Percentiles rank a stretch among this genome's conserved stretches.
These are phyloP conservation scores for Astraeus odoratus DNA, from an alignment of 768 basidiomycete genomes.

Conservation along the genomic window DNA sequence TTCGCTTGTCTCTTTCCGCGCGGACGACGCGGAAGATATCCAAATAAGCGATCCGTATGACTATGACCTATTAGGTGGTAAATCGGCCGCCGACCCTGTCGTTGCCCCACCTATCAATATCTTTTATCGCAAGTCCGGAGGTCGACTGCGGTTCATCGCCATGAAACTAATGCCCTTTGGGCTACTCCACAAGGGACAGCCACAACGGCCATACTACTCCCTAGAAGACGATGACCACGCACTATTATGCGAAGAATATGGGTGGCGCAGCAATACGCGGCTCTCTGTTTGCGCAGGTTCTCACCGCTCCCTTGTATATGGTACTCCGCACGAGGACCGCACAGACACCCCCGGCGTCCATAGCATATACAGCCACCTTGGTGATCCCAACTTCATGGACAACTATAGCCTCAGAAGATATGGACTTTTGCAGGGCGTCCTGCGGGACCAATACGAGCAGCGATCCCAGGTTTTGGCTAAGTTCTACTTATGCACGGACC, in stretches of 20 bases:
- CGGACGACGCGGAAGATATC: conserved; percentile 28
- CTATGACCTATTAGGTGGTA: conserved; percentile 12
- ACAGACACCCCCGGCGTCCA: conserved; percentile 21
- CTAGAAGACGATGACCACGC: conserved; percentile 22
- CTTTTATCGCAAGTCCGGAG: conserved; percentile 26
- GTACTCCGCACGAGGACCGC: conserved; percentile 19
- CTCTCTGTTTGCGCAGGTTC: conserved; percentile 27
- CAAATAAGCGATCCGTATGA: conserved; percentile 27
- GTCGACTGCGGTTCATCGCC: conserved; percentile 24
- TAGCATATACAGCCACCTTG: conserved; percentile 30
- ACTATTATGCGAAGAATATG: conserved; percentile 22
- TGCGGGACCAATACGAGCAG: conserved; percentile 10
- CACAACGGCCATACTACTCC: conserved; percentile 23
- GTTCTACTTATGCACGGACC: conserved; percentile 14
- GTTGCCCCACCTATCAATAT: conserved; percentile 27
- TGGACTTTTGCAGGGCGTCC: conserved; percentile 15
- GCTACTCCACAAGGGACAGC: conserved; percentile 13
- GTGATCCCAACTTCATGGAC: conserved; percentile 27
- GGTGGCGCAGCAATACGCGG: conserved; percentile 17
- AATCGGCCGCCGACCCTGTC: conserved; percentile 14
- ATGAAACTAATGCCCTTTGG: conserved; percentile 17
- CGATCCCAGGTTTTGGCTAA: conserved; percentile 22
- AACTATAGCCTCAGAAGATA: conserved; percentile 16
- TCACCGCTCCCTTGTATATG: conserved; percentile 28
- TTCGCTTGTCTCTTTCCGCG: conserved; percentile 25